Base-by-base conservation (phyloP, 2,329 filamentous ascomycete genomes). In the Colletotrichum orchidophilum region DNA sequence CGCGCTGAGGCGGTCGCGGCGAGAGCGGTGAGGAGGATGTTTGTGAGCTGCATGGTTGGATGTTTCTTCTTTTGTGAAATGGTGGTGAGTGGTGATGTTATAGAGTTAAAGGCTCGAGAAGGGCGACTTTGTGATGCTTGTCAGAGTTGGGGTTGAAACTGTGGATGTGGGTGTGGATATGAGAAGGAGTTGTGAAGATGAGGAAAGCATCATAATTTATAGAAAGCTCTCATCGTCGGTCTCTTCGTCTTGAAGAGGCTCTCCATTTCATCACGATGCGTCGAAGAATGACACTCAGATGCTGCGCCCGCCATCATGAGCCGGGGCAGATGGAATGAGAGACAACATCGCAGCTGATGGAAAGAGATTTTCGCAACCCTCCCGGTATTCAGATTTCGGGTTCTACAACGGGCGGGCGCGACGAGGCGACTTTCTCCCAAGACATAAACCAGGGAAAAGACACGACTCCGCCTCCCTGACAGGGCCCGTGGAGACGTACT, bases 41-140 rank as follows among this genome's bases (percentile, higher is more conserved):
- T 59, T 29, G 58, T 68, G 64, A 71, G 4, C 52, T 71, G 68
- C 68, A 71, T 71, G 58, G n/a, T 54, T 68, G 26, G 46, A 33
- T 42, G 9, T 35, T 35, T 35, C 8, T 3, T 24, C 6, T 52
- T 26, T 27, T 24, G 13, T 24, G 5, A 35, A 21, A 9, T 29
- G 31, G 9, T 53, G 11, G 29, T 8, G n/a, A n/a, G n/a, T n/a
- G n/a, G n/a, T n/a, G 31, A n/a, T 31, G 39, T 15, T 67, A 35
- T 13, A 1, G 5, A 5, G 54, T 15, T 13, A 18, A 21, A 54
- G 29, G 55, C 29, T 18, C 5, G 21, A n/a, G 24, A n/a, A 13
- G n/a, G 21, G 21, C 11, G 31, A 21, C 24, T 24, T 50, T 21
- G 29, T 6, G 8, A 53, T 18, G 29, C 29, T 33, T 18, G 52